Base-by-base conservation (phyloP, 2,329 filamentous ascomycete genomes). In the Pseudonectria buxi region DNA sequence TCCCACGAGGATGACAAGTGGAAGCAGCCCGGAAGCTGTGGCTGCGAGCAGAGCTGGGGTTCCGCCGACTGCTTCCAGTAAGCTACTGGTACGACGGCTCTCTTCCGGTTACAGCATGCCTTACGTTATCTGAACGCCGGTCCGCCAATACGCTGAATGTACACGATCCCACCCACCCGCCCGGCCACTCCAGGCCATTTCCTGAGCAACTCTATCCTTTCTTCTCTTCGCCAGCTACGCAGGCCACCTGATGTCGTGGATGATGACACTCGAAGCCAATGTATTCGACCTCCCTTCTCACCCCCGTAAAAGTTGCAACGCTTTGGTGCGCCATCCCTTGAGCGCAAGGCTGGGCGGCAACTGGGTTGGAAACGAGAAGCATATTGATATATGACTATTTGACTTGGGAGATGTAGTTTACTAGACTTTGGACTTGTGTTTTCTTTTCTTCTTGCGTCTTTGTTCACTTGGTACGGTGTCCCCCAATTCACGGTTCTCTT, bases 41-140 rank as follows among this genome's bases (percentile, higher is more conserved):
- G 65, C 43, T 86, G 88, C 53, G 89, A 95, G 80, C 78, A 81
- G 66, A 71, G 72, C 72, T 95, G 86, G 76, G 86, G 88, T 45
- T 80, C 53, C 44, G 45, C 45, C 39, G 33, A 33, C 35, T 47
- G 45, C 37, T 57, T 58, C 46, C 36, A 46, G 40, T 48, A 45
- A 40, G 32, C 26, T 29, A 33, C 13, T 34, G 14, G 14, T 24
- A 15, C 26, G 32, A 32, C 15, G 24, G 12, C 24, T 32, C 34
- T 32, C 37, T 36, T 28, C 30, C 31, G 11, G 32, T 43, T 50
- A 28, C 47, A 47, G 50, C 51, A 46, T 47, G 35, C 37, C 26
- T 33, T 37, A 43, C 28, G 40, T 40, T 36, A 32, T 31, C 33
- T 40, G 32, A 38, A 38, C 30, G 39, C 37, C 37, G 43, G 46